A percentile compares a stretch with the other conserved stretches of the same genome.
Evolutionary conservation across 1,139 yeast genomes (phyloP).

Genomic region (Komagataea norvegica): DNA sequence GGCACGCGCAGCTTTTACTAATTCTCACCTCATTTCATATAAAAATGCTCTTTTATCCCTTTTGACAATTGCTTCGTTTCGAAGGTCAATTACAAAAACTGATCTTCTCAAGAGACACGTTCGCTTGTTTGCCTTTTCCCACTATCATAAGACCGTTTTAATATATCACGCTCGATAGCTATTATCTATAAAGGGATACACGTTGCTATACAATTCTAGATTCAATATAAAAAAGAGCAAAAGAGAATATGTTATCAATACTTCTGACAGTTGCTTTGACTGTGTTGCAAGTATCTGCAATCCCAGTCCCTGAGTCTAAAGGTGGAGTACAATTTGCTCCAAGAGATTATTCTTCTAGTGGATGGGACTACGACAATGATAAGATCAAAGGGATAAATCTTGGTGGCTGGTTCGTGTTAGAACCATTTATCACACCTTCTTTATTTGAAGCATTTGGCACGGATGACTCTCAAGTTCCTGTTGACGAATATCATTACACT

Average conservation of each 20-base stretch:
- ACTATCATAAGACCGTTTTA: too few relatives aligned
- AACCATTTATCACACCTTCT: slow-evolving; percentile 83
- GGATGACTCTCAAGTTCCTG: slow-evolving; percentile 41
- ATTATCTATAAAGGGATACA: too few relatives aligned
- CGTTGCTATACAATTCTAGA: too few relatives aligned
- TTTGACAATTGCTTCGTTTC: too few relatives aligned
- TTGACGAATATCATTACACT: slow-evolving; percentile 80
- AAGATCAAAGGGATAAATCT: slow-evolving; percentile 71
- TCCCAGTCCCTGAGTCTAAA: slow-evolving; percentile 22
- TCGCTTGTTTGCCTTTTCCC: too few relatives aligned
- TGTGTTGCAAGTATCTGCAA: slow-evolving; percentile 7
- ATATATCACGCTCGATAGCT: too few relatives aligned
- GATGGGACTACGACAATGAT: slow-evolving; percentile 24
- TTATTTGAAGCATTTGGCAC: slow-evolving; percentile 53
- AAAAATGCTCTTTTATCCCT: too few relatives aligned
- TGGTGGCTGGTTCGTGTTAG: slow-evolving; percentile 92
- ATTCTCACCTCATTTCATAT: too few relatives aligned
- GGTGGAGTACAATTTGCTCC: slow-evolving; percentile 23
- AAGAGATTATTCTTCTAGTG: slow-evolving; percentile 9
- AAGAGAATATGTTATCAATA: slow-evolving; percentile 10
- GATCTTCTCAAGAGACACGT: too few relatives aligned
- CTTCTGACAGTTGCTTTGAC: slow-evolving; percentile 9
- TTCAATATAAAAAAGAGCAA: too few relatives aligned
- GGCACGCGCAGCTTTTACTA: too few relatives aligned
- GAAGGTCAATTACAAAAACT: too few relatives aligned